These are phyloP conservation scores for Clitoria ternatea DNA, from an alignment of 306 rosid species.

Conservation along the genomic window DNA sequence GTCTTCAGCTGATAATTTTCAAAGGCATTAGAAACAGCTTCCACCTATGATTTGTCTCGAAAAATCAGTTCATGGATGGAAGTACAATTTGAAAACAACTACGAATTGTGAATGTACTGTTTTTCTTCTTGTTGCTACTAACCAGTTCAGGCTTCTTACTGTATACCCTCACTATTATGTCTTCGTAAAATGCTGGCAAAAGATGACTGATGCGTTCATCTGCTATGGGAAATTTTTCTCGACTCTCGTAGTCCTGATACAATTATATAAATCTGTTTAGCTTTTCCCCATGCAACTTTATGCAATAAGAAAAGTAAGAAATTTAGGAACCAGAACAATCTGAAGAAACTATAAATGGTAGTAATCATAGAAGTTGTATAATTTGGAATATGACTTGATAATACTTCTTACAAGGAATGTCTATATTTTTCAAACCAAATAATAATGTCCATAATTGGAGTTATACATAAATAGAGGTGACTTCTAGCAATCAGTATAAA, in stretches of 20 bases:
- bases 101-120: not conserved
- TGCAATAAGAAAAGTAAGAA: not conserved
- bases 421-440: not conserved
- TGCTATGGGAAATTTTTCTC: constrained; percentile 45
- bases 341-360: not conserved
- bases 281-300: constrained; percentile 6
- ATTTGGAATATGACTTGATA: not conserved
- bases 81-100: constrained; percentile 2
- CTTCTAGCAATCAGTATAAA: not conserved
- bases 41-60: constrained; percentile 45
- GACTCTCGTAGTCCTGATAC: constrained; percentile 65
- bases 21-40: constrained; percentile 71
- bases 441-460: not conserved
- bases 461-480: not conserved
- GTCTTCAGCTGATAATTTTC: constrained; percentile 72
- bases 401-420: not conserved
- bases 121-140: constrained; percentile 23
- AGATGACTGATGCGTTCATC: constrained; percentile 71
- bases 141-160: constrained; percentile 85
- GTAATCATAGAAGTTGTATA: not conserved
- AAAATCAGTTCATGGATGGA: constrained; percentile 12
- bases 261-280: constrained; percentile 7
- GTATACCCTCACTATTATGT: constrained; percentile 76
- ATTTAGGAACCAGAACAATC: not conserved
- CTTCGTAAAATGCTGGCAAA: constrained; percentile 69